Conservation (phyloP, 805 yeast genomes). For the Nematodospora valgi region DNA sequence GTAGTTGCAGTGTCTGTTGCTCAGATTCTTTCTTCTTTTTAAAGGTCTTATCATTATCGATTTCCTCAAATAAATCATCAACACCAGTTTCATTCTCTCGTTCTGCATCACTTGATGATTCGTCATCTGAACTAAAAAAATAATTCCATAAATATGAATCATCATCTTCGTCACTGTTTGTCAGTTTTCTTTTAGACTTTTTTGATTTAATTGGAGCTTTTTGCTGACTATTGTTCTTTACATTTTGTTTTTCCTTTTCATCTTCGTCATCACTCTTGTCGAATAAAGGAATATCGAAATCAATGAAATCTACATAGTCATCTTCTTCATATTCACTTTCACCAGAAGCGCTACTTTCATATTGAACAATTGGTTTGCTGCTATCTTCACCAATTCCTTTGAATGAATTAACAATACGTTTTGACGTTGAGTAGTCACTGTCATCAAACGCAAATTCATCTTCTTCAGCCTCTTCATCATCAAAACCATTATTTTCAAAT, state of each 20-base stretch:
- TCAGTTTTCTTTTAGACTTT: conserved; percentile 10
- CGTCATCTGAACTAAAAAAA: conserved; percentile 51
- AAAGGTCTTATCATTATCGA: conserved; percentile 16
- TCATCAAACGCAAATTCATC: conserved; percentile 19
- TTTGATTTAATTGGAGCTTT: conserved; percentile 1
- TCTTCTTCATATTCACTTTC: conserved; percentile 39
- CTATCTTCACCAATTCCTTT: conserved; percentile 20
- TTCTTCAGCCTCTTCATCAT: conserved; percentile 37
- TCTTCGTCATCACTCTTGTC: conserved; percentile 21
- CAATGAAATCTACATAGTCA: conserved; percentile 38
- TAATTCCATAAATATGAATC: conserved; percentile 75
- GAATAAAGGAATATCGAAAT: conserved; percentile 27
- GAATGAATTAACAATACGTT: conserved; percentile 17
- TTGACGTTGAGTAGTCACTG: conserved; percentile 13
- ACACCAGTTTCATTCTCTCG: conserved; percentile 13
- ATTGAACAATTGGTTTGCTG: conserved; percentile 36
- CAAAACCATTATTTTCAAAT: conserved; percentile 44
- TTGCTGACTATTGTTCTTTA: conserved; percentile 1
- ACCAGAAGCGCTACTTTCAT: conserved; percentile 33
- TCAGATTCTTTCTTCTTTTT: conserved; percentile 2
- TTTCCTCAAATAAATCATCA: conserved; percentile 23
- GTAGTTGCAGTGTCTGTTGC: too few relatives aligned
- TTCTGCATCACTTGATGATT: conserved; percentile 24
- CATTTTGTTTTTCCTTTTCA: conserved; percentile 10
- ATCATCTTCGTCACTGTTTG: conserved; percentile 48